Percentiles rank a stretch among this genome's conserved stretches.
phyloP scores from a whole-genome alignment of 163 green algal genomes.

The Chloromonas sp. region DNA sequence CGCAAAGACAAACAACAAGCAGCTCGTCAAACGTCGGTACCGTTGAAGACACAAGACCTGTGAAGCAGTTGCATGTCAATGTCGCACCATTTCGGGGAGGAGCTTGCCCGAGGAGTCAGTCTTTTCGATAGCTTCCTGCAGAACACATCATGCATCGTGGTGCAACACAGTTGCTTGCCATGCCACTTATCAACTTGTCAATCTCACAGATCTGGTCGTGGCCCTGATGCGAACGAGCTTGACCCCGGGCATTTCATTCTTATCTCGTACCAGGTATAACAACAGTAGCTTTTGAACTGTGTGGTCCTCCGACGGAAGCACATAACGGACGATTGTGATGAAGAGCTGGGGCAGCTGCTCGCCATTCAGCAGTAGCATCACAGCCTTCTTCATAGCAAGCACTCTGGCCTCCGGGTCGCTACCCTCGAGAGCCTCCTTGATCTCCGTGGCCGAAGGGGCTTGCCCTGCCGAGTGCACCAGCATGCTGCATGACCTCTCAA shows the following conservation, averaged over 20 bases:
- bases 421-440: conserved; percentile 93
- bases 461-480: conserved; percentile 62
- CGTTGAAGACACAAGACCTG: no score
- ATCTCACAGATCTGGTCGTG: no score
- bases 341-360: conserved; percentile 96
- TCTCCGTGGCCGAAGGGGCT: conserved; percentile 66
- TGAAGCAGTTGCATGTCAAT: not conserved
- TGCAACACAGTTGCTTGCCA: no score
- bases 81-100: conserved; percentile 95
- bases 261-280: conserved; percentile 85
- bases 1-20: not conserved
- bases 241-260: not conserved
- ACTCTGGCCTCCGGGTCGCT: conserved; percentile 79
- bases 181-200: no score
- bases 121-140: conserved; percentile 98
- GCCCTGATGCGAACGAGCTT: no score
- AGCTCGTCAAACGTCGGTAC: not conserved
- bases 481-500: conserved; percentile 84
- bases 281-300: conserved; percentile 98
- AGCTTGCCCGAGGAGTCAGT: conserved; percentile 94
- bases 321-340: conserved; percentile 99
- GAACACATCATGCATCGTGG: not conserved
- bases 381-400: conserved; percentile 91
- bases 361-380: conserved; percentile 90
- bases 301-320: conserved; percentile 97